Percentiles rank a stretch among this genome's conserved stretches.
Conservation (phyloP, 768 basidiomycete species). For the Boletus edulis region DNA sequence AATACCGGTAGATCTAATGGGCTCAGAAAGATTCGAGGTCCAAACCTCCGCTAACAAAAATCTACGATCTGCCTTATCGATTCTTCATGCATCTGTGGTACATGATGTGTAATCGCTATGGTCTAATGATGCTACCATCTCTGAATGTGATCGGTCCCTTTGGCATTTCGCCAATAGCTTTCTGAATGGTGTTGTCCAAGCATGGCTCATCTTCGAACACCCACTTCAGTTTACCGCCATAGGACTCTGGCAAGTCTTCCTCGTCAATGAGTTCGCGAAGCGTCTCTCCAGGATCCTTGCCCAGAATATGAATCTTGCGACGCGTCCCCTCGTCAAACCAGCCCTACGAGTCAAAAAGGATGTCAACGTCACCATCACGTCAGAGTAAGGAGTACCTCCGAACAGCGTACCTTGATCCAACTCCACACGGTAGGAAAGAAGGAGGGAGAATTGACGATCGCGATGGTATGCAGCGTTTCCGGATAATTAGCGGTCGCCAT, state of each 20-base stretch:
- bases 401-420: constrained; percentile 66
- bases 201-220: constrained; percentile 62
- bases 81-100: no score
- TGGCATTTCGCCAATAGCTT: constrained; percentile 49
- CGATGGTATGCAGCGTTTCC: constrained; percentile 67
- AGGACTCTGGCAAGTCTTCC: constrained; percentile 58
- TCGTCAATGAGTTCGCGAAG: constrained; percentile 50
- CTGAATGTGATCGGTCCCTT: constrained; percentile 51
- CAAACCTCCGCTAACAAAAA: no score
- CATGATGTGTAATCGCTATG: neutral
- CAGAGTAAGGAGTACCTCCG: neutral
- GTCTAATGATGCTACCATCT: constrained; percentile 40
- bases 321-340: constrained; percentile 83
- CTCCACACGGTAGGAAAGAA: constrained; percentile 85
- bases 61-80: no score
- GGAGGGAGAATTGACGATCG: constrained; percentile 73
- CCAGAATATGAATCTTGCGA: constrained; percentile 73
- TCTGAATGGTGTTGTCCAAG: constrained; percentile 54
- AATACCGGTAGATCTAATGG: constrained; percentile 12
- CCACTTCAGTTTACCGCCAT: constrained; percentile 78
- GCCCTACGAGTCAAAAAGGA: constrained; percentile 36
- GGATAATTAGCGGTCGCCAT: constrained; percentile 82
- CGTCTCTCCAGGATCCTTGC: constrained; percentile 51
- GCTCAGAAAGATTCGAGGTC: neutral
- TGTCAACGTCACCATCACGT: neutral